phyloP scores from a whole-genome alignment of 352 stramenopile species.

The Globisporangium sylvaticum region DNA sequence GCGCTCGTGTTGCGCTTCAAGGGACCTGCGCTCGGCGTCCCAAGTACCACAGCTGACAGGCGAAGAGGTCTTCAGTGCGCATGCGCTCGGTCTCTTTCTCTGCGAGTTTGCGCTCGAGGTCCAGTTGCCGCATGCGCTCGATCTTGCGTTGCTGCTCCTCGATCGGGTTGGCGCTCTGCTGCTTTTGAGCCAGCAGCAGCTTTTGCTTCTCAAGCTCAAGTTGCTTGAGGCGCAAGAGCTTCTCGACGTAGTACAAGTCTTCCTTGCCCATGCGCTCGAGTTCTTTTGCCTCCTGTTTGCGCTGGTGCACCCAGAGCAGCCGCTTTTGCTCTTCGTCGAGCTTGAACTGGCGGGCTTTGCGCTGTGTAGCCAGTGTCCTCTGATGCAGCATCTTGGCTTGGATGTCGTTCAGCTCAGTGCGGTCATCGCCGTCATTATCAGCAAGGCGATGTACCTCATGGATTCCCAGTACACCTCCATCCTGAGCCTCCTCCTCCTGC shows the following conservation, averaged over 20 bases:
- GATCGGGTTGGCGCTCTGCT: conserved; percentile 23
- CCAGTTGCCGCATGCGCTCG: conserved; percentile 33
- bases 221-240: conserved; percentile 36
- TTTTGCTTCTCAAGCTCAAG: conserved; percentile 11
- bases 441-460: background rate
- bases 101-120: conserved; percentile 31
- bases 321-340: conserved; percentile 25
- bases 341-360: conserved; percentile 18
- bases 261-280: conserved; percentile 42
- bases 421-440: background rate
- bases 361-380: conserved; percentile 5
- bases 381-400: conserved; percentile 8
- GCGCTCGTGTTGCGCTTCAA: conserved; percentile 33
- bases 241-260: conserved; percentile 53
- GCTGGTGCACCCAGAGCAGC: conserved; percentile 22
- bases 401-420: background rate
- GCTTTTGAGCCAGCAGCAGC: conserved; percentile 13
- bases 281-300: conserved; percentile 30
- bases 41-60: conserved; percentile 36
- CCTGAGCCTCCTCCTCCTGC: background rate
- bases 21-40: conserved; percentile 28
- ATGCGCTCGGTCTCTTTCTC: conserved; percentile 33
- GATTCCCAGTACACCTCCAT: background rate
- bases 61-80: conserved; percentile 46
- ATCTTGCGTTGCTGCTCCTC: conserved; percentile 47